Evolutionary conservation across 768 basidiomycete genomes (phyloP), one percentile per base, ranked within the genome.

Genomic region (Pulveroboletus sp.): DNA sequence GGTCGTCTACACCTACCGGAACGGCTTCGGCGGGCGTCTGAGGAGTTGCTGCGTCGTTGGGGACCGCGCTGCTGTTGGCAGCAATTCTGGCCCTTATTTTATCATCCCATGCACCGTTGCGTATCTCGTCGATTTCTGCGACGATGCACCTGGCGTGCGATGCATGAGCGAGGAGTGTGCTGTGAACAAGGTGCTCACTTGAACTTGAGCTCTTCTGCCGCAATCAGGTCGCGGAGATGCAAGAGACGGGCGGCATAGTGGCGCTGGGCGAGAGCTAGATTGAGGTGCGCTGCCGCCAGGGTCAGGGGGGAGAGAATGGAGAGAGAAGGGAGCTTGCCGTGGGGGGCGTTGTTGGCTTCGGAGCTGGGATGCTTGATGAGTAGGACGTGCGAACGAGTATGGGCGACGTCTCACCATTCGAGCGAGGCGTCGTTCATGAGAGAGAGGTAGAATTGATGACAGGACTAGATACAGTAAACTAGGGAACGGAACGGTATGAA

Each of bases 61-160:
- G 16, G 65, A 10, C 45, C 12, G 42, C 31, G 32, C 34, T 10
- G 38, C 27, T 48, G 43, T 48, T 53, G 20, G 30, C 42, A 26
- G 29, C 60, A 60, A 71, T 62, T 54, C 73, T 57, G 49, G 62
- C 60, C 51, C 58, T 67, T 16, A 85, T 77, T 56, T 68, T 69
- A 42, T 74, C 71, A 58, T 87, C 85, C 79, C 82, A 81, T 45
- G 69, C 66, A 1, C 89, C 89, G 12, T 76, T 71, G 23, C 83
- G 82, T 52, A 93, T 86, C 2, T 82, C 81, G 43, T 88, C 81
- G 38, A 93, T 89, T 67, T 94, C 92, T 4, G 76, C 68, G 17
- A 83, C 74, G 13, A 93, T 73, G 29, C 67, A 68, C 67, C 90
- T 91, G 8, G 8, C 16, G 31, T 12, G 31, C 12, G 17, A 35